Base-by-base conservation (phyloP, 2,329 filamentous ascomycete species). In the Domatiomyces catenatus region DNA sequence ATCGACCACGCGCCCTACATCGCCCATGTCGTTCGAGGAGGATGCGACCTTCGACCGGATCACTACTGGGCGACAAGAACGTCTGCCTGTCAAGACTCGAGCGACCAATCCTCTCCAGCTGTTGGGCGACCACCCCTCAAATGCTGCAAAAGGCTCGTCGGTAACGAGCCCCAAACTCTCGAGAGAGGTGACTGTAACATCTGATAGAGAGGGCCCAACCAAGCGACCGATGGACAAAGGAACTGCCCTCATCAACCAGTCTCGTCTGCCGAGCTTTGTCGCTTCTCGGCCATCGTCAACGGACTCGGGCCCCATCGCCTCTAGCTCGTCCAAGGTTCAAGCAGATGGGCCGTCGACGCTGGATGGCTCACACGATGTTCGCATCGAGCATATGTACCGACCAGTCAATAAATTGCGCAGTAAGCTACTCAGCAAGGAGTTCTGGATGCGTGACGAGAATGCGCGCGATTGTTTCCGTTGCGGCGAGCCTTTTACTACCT, bases 391-490 rank as follows among this genome's bases (percentile, higher is more conserved):
- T 76, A 57, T 73, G 73, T n/a, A 60, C 64, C 51, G 67, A 67
- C 54, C 53, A n/a, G 63, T 75, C 49, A 69, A 71, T 47, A 82
- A 84, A 58, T 83, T 94, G 73, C 80, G 84, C 55, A 85, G 86
- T 60, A 88, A 90, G 62, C 82, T 98, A 6, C 70, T 96, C 45
- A 94, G 86, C 64, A 92, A 89, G 62, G 89, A 96, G 59, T 96
- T 94, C 60, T 96, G 90, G 92, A 98, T 98, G 92, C 86, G 88
- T 53, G 92, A 98, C 63, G 92, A 96, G 62, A 95, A 93, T 55
- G 93, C 90, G 53, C 96, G 94, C 64, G 90, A 95, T 60, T 98
- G 92, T 62, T 98, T 95, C 64, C 79, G 86, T 44, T 98, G 92
- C 61, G 86, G 86, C 44, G 84, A 86, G 52, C 77, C 85, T 1